These are phyloP conservation scores for Nemophila menziesii DNA, from an alignment of 257 asterid species.

Conservation along the genomic window DNA sequence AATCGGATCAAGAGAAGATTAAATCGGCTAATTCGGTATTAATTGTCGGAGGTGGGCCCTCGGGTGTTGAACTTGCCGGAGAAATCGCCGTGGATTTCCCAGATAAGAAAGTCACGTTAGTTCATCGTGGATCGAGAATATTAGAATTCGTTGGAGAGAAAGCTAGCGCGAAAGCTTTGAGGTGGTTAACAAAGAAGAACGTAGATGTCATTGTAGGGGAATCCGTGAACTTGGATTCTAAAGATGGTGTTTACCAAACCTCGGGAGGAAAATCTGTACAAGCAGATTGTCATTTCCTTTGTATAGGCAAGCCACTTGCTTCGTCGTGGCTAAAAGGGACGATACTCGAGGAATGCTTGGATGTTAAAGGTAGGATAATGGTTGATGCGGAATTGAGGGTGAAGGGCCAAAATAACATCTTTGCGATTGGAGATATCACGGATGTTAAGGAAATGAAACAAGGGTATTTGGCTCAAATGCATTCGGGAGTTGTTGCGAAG, in stretches of 20 bases:
- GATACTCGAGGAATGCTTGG: background rate
- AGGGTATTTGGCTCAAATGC: too few relatives aligned
- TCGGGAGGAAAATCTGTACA: slow-evolving; percentile 1
- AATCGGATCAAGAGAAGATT: too few relatives aligned
- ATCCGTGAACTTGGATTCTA: background rate
- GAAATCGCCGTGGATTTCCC: too few relatives aligned
- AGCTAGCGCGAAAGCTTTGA: background rate
- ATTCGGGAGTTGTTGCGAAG: background rate
- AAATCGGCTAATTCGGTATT: too few relatives aligned
- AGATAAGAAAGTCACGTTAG: too few relatives aligned
- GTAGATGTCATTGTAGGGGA: background rate
- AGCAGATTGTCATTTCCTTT: too few relatives aligned
- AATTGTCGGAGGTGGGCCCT: too few relatives aligned
- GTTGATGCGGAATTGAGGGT: background rate
- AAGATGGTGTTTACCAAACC: background rate
- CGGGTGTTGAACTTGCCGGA: too few relatives aligned
- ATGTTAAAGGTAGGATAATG: background rate
- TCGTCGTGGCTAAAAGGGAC: background rate
- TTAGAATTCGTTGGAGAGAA: background rate
- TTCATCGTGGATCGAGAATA: background rate
- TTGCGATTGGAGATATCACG: background rate
- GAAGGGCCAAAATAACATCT: background rate
- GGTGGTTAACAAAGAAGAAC: background rate
- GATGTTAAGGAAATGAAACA: slow-evolving; percentile 3
- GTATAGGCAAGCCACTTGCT: background rate